These are phyloP conservation scores for Fraxinus cuspidata DNA, from an alignment of 257 asterid genomes.

Conservation along the genomic window DNA sequence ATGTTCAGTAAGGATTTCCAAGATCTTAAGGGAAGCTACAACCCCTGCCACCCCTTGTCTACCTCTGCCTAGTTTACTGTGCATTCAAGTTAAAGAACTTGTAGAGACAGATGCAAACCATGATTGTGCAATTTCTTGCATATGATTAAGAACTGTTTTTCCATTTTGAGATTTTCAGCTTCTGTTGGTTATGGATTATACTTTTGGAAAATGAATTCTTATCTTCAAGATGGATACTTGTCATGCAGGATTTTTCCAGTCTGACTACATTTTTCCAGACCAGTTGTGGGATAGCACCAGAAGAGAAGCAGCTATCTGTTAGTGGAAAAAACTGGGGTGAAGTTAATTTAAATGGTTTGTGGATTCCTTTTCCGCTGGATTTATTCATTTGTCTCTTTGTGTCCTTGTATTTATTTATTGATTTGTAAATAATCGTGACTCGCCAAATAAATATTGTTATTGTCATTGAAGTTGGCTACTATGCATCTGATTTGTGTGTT, in stretches of 20 bases:
- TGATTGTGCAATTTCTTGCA: background rate
- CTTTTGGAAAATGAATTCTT: background rate
- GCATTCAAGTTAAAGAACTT: background rate
- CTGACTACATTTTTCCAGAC: conserved; percentile 73
- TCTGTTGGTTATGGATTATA: conserved; percentile 1
- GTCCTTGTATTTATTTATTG: conserved; percentile 1
- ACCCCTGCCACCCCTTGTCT: background rate
- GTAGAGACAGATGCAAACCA: background rate
- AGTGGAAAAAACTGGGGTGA: conserved; percentile 99
- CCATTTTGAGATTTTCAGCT: background rate
- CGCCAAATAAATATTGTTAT: background rate
- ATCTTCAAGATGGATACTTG: conserved; percentile 26
- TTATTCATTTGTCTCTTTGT: conserved; percentile 6
- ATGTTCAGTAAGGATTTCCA: background rate
- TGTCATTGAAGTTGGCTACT: conserved; percentile 4
- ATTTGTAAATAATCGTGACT: conserved; percentile 1
- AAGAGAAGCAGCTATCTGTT: conserved; percentile 91
- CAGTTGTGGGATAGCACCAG: conserved; percentile 66
- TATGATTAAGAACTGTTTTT: background rate
- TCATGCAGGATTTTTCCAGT: conserved; percentile 73
- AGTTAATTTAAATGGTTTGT: conserved; percentile 83
- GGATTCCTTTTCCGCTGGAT: conserved; percentile 3
- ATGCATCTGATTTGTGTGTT: conserved; percentile 3
- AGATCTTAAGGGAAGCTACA: background rate
- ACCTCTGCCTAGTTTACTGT: conserved; percentile 6